These are phyloP conservation scores for Yamadazyma dendronema DNA, from an alignment of 1,139 yeast species.

Conservation along the genomic window DNA sequence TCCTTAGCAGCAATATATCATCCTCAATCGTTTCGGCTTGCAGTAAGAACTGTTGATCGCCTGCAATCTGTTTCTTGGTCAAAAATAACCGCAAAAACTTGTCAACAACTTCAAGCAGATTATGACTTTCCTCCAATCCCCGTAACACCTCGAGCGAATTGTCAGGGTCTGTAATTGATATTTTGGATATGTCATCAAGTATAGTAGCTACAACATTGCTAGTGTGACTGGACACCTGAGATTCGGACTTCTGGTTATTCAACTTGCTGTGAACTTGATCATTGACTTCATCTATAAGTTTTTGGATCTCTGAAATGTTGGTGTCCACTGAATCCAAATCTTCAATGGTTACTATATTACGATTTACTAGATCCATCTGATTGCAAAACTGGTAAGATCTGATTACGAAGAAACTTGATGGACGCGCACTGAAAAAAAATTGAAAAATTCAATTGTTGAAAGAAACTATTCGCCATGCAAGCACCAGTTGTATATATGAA, in stretches of 20 bases:
- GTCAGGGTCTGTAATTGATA: slow-evolving; percentile 5
- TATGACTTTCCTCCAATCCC: slow-evolving; percentile 16
- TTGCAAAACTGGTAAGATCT: neutral
- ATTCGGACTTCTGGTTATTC: neutral
- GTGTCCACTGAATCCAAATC: slow-evolving; percentile 26
- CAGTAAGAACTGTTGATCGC: slow-evolving; percentile 7
- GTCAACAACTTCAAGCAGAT: slow-evolving; percentile 14
- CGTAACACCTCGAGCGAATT: slow-evolving; percentile 11
- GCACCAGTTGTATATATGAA: slow-evolving; percentile 55
- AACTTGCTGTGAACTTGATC: slow-evolving; percentile 10
- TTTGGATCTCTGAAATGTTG: slow-evolving; percentile 20
- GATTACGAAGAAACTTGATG: neutral
- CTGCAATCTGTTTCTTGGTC: slow-evolving; percentile 2
- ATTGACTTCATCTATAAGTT: slow-evolving; percentile 14
- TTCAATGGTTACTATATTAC: slow-evolving; percentile 24
- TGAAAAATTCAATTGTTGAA: neutral
- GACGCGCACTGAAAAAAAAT: neutral
- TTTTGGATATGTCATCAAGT: slow-evolving; percentile 5
- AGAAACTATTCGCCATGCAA: slow-evolving; percentile 33
- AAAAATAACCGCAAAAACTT: slow-evolving; percentile 11
- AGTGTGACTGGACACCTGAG: slow-evolving; percentile 14
- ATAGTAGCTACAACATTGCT: slow-evolving; percentile 11
- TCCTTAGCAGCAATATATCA: slow-evolving; percentile 2
- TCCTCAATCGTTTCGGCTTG: slow-evolving; percentile 8
- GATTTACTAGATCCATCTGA: slow-evolving; percentile 27